These are phyloP conservation scores for Lipomyces sp. DNA, from an alignment of 805 yeast genomes.

Conservation along the genomic window DNA sequence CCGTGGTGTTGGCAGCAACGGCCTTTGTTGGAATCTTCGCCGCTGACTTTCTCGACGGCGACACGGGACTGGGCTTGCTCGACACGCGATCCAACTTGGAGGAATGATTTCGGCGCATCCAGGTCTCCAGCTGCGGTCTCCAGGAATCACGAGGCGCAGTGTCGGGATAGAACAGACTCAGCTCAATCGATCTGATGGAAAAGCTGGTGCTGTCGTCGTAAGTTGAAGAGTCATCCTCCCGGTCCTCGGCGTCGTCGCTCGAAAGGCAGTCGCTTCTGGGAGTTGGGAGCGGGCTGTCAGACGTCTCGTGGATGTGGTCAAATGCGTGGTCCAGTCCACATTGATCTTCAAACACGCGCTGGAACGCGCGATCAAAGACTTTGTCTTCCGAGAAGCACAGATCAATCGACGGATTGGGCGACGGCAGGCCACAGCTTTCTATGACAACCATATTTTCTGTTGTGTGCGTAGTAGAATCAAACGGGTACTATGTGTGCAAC, in stretches of 20 bases:
- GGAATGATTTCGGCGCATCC: constrained; percentile 39
- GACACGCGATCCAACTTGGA: constrained; percentile 28
- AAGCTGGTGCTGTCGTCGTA: no score
- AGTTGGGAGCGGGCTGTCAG: constrained; percentile 16
- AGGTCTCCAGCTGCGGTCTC: constrained; percentile 40
- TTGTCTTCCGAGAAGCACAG: constrained; percentile 17
- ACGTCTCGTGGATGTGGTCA: constrained; percentile 4
- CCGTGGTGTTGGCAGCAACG: no score
- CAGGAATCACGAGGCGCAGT: constrained; percentile 41
- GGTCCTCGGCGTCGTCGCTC: constrained; percentile 16
- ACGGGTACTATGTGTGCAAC: no score
- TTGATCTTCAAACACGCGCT: constrained; percentile 20
- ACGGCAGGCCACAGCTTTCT: constrained; percentile 25
- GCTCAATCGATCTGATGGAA: not conserved
- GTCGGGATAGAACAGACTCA: constrained; percentile 38
- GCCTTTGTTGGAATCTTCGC: no score
- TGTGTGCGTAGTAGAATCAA: no score
- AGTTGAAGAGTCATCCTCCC: not conserved
- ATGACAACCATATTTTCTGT: constrained; percentile 13
- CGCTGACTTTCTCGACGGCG: no score
- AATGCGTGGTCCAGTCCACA: not conserved
- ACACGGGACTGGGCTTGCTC: constrained; percentile 12
- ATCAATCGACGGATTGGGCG: constrained; percentile 29
- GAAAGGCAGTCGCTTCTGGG: constrained; percentile 26
- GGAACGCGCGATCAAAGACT: constrained; percentile 21